These are phyloP conservation scores for Blastobotrys proliferans DNA, from an alignment of 1,139 yeast genomes.

Conservation along the genomic window DNA sequence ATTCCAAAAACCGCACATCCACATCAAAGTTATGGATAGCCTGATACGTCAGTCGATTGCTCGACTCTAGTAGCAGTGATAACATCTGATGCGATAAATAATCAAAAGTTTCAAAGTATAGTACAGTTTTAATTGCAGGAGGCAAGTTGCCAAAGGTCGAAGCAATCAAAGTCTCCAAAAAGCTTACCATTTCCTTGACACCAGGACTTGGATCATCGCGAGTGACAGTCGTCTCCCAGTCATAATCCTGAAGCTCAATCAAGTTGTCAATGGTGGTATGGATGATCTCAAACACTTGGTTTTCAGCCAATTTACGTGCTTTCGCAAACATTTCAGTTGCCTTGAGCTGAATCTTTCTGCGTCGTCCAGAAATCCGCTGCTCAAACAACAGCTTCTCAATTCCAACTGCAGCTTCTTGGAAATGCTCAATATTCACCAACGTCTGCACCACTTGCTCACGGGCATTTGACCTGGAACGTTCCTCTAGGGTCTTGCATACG, in stretches of 20 bases:
- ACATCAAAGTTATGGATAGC: constrained; percentile 58
- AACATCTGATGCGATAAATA: constrained; percentile 71
- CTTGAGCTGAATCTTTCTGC: constrained; percentile 38
- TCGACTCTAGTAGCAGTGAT: constrained; percentile 52
- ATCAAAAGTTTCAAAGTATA: constrained; percentile 83
- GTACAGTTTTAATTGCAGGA: constrained; percentile 66
- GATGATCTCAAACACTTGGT: constrained; percentile 61
- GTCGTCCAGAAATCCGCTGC: constrained; percentile 35
- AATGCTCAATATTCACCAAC: constrained; percentile 81
- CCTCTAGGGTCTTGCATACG: constrained; percentile 62
- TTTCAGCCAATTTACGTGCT: constrained; percentile 73
- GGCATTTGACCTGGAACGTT: constrained; percentile 61
- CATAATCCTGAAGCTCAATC: constrained; percentile 80
- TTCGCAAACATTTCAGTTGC: constrained; percentile 55
- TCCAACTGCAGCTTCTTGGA: constrained; percentile 52
- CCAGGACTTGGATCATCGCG: constrained; percentile 67
- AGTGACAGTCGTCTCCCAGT: constrained; percentile 55
- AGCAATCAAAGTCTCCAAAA: constrained; percentile 78
- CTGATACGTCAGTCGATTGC: constrained; percentile 38
- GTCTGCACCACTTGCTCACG: constrained; percentile 92
- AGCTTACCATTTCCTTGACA: constrained; percentile 82
- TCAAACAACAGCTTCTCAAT: constrained; percentile 39
- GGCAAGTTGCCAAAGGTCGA: constrained; percentile 87
- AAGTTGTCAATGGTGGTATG: constrained; percentile 76
- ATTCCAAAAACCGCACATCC: constrained; percentile 59